Conservation (phyloP, 345 rosid species). For the Trapa incisa region DNA sequence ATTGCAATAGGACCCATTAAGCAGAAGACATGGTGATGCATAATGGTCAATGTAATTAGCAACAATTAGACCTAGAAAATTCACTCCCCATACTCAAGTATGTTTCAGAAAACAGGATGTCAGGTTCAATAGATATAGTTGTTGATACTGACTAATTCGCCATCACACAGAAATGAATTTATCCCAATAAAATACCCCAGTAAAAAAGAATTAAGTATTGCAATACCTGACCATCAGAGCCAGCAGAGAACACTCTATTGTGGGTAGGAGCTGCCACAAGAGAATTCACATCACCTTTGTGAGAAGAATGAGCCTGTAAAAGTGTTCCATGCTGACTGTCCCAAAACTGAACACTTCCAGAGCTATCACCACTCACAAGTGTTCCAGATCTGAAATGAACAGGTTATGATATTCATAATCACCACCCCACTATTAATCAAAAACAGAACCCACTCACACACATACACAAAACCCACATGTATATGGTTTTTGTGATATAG, state of each 20-base stretch:
- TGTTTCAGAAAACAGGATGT: background rate
- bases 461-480: no score
- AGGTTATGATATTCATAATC: conserved; percentile 7
- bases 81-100: no score
- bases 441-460: background rate
- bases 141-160: background rate
- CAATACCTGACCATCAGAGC: conserved; percentile 88
- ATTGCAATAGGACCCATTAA: background rate
- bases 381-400: conserved; percentile 41
- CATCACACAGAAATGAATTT: no score
- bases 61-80: no score
- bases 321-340: conserved; percentile 75
- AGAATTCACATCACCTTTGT: conserved; percentile 81
- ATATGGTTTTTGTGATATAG: background rate
- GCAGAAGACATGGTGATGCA: background rate
- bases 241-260: conserved; percentile 79
- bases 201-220: background rate
- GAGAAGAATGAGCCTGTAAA: conserved; percentile 63
- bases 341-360: conserved; percentile 91
- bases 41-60: background rate
- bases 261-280: conserved; percentile 83
- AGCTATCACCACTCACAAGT: conserved; percentile 89
- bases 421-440: background rate
- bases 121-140: background rate
- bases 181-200: background rate